phyloP scores from a whole-genome alignment of 805 yeast genomes.

The Zygotorulaspora florentina region DNA sequence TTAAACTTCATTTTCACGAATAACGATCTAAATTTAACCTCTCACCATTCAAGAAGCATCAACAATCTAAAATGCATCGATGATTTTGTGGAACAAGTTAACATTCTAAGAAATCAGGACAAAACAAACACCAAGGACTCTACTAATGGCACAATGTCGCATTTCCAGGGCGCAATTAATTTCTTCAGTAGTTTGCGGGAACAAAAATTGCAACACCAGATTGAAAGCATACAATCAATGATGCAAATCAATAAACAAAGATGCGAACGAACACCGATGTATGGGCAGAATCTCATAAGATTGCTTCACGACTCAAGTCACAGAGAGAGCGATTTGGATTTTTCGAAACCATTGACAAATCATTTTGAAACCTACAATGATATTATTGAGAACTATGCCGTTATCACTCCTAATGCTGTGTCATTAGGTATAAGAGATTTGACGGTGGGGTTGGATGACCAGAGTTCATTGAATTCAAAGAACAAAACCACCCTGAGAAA shows the following conservation, averaged over 20 bases:
- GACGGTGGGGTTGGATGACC: conserved; percentile 25
- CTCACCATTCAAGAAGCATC: conserved; percentile 45
- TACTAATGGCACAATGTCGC: conserved; percentile 15
- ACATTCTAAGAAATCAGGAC: conserved; percentile 36
- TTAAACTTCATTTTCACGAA: conserved; percentile 57
- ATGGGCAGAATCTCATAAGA: conserved; percentile 55
- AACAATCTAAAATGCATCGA: conserved; percentile 45
- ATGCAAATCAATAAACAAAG: conserved; percentile 62
- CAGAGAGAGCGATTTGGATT: conserved; percentile 17
- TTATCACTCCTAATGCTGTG: conserved; percentile 83
- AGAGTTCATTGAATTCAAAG: conserved; percentile 25
- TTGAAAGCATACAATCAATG: conserved; percentile 52
- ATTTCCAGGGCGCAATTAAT: conserved; percentile 42
- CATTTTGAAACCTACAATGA: conserved; percentile 43
- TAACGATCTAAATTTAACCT: conserved; percentile 41
- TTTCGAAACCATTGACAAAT: conserved; percentile 40
- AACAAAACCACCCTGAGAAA: conserved; percentile 23
- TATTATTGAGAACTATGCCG: conserved; percentile 69
- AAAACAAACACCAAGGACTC: conserved; percentile 10
- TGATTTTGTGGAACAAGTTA: conserved; percentile 43
- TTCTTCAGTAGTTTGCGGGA: conserved; percentile 58
- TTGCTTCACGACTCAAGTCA: conserved; percentile 38
- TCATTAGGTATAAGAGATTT: conserved; percentile 61
- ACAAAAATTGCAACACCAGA: conserved; percentile 47
- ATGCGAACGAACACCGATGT: conserved; percentile 61